Evolutionary conservation across 495 filamentous ascomycete species (phyloP), one percentile per base, ranked within the genome.

Genomic region (Xylaria acuta): DNA sequence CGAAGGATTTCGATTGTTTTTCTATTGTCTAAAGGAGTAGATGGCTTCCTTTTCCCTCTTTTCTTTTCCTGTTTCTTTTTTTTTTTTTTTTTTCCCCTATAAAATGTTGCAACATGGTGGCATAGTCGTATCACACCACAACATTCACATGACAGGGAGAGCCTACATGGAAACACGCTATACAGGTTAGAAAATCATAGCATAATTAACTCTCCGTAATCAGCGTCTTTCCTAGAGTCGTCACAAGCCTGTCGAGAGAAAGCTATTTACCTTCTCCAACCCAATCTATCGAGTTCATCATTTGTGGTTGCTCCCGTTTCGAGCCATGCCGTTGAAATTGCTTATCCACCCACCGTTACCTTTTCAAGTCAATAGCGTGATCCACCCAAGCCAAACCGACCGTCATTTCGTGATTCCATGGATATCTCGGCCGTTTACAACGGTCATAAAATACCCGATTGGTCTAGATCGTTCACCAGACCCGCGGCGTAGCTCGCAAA

Each of bases 401-500:
- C 43, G 60, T 45, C 59, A 70, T 41, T 59, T 64, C 30, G 67
- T 45, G 7, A 34, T 43, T 36, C 22, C 69, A 56, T 32, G 69
- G 59, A 8, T 63, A 18, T 56, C 18, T 60, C 67, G 54, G 54
- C 67, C 67, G 54, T 70, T 70, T 62, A 30, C 47, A 64, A 66
- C 47, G 60, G 59, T 59, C 40, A 27, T 59, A 53, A 71, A 71
- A 58, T 54, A 36, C 40, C 69, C 69, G 69, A 71, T 71, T 71
- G 62, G 69, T 30, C 62, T 64, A 45, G 67, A 45, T 54, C 36
- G 36, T 56, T 56, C 65, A 34, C 43, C 51, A 51, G 47, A 41
- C 36, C 18, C 36, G n/a, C 51, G 65, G 41, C 27, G 63, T 16
- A 47, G 22, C 40, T 34, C 8, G 41, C 25, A 22, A 65, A 47